These are phyloP conservation scores for Camelina neglecta DNA, from an alignment of 345 rosid species.

Conservation along the genomic window DNA sequence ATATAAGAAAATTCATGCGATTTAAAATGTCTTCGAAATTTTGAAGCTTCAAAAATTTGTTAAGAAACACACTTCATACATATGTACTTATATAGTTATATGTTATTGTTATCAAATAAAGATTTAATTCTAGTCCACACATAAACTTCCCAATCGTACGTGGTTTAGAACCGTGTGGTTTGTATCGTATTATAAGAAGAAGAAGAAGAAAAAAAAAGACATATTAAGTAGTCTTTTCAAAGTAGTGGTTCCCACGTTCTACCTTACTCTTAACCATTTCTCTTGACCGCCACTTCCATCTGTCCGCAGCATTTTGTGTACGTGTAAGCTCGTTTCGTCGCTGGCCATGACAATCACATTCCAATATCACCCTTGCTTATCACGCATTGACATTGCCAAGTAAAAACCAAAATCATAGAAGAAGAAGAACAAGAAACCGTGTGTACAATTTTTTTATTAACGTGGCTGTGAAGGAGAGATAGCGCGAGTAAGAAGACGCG, in stretches of 20 bases:
- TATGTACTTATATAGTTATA: too few relatives aligned
- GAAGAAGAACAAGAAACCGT: neutral
- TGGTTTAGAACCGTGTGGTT: neutral
- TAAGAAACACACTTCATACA: neutral
- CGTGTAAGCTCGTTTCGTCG: neutral
- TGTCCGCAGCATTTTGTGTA: neutral
- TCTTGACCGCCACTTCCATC: conserved; percentile 24
- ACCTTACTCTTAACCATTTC: conserved; percentile 13
- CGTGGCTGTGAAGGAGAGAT: conserved; percentile 32
- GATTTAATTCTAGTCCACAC: neutral
- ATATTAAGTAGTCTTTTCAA: neutral
- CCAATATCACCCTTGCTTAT: conserved; percentile 11
- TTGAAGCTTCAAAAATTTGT: neutral
- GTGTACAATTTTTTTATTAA: neutral
- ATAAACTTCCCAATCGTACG: too few relatives aligned
- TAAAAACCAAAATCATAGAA: neutral
- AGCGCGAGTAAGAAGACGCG: conserved; percentile 31
- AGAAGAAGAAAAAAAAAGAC: neutral
- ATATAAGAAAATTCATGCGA: neutral
- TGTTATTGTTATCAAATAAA: too few relatives aligned
- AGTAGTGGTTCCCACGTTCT: conserved; percentile 37
- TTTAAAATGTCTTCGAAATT: neutral
- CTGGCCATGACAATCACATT: conserved; percentile 1
- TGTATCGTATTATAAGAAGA: neutral
- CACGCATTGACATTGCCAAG: conserved; percentile 26